Conservation (phyloP, 2,329 filamentous ascomycete genomes). For the Tolypocladium tundrense region DNA sequence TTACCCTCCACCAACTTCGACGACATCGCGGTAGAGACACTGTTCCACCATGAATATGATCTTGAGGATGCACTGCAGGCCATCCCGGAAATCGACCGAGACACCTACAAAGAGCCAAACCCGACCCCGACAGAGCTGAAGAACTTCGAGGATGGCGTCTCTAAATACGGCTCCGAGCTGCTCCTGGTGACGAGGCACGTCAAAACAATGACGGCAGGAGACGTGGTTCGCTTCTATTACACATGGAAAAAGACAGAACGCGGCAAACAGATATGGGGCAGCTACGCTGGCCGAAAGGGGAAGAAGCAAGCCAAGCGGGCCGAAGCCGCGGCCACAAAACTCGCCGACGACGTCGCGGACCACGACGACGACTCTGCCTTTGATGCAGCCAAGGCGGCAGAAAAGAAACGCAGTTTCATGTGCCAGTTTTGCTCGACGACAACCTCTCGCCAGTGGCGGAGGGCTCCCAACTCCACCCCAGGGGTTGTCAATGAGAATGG, state of each 20-base stretch:
- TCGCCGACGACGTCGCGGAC: conserved; percentile 87
- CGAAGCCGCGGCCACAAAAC: conserved; percentile 60
- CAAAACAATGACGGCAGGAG: conserved; percentile 66
- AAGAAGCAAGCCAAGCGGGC: conserved; percentile 76
- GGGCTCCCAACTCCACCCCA: conserved; percentile 68
- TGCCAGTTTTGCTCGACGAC: conserved; percentile 89
- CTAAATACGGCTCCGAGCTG: conserved; percentile 86
- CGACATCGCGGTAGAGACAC: conserved; percentile 67
- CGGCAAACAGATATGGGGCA: conserved; percentile 83
- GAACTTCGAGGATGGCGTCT: conserved; percentile 83
- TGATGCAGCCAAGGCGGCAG: conserved; percentile 72
- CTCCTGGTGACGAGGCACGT: conserved; percentile 75
- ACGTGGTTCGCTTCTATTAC: conserved; percentile 90
- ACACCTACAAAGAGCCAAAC: conserved; percentile 75
- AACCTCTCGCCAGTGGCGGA: conserved; percentile 78
- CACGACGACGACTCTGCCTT: conserved; percentile 93
- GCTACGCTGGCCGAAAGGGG: conserved; percentile 75
- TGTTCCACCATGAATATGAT: conserved; percentile 65
- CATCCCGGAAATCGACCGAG: conserved; percentile 57
- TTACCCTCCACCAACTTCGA: conserved; percentile 75
- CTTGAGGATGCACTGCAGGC: conserved; percentile 58
- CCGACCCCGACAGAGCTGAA: conserved; percentile 70
- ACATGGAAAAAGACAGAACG: conserved; percentile 92
- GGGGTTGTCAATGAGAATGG: conserved; percentile 57
- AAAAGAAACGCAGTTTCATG: conserved; percentile 73